Evolutionary conservation across 345 rosid genomes (phyloP).

Genomic region (Odontarrhena argentea): DNA sequence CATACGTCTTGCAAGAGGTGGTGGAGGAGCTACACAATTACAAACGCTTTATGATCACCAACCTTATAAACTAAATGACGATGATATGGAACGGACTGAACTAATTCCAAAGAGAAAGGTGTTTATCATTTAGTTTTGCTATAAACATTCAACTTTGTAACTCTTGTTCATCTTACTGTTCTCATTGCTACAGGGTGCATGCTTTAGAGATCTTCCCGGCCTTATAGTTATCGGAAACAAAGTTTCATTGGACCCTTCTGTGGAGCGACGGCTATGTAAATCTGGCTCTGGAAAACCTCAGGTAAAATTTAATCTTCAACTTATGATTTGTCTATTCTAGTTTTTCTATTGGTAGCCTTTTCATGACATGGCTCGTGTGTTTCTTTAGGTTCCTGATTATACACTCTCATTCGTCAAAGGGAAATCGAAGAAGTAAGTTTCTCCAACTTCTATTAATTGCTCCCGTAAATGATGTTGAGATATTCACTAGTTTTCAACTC

Average conservation of each 20-base stretch:
- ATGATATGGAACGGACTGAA: slow-evolving; percentile 39
- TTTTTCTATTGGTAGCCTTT: too few species aligned
- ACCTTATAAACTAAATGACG: slow-evolving; percentile 28
- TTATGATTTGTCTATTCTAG: too few species aligned
- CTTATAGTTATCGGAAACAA: slow-evolving; percentile 39
- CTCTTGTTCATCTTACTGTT: neutral
- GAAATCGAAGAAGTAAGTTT: too few species aligned
- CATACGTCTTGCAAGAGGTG: slow-evolving; percentile 35
- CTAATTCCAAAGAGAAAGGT: slow-evolving; percentile 48
- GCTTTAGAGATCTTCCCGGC: slow-evolving; percentile 48
- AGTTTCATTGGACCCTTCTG: slow-evolving; percentile 33
- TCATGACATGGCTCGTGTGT: too few species aligned
- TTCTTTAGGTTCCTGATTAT: too few species aligned
- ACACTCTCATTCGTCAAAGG: too few species aligned
- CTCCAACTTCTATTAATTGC: too few species aligned
- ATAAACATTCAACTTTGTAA: neutral
- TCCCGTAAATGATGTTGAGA: too few species aligned
- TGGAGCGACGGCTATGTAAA: slow-evolving; percentile 32
- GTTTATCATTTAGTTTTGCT: neutral
- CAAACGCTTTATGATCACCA: slow-evolving; percentile 40
- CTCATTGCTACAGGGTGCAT: slow-evolving; percentile 45
- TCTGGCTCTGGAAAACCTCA: slow-evolving; percentile 42
- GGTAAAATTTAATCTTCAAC: slow-evolving; percentile 31
- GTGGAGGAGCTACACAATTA: slow-evolving; percentile 18
- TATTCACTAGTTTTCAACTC: too few species aligned